These are phyloP conservation scores for Kazachstania taianensis DNA, from an alignment of 805 yeast genomes.

Conservation along the genomic window DNA sequence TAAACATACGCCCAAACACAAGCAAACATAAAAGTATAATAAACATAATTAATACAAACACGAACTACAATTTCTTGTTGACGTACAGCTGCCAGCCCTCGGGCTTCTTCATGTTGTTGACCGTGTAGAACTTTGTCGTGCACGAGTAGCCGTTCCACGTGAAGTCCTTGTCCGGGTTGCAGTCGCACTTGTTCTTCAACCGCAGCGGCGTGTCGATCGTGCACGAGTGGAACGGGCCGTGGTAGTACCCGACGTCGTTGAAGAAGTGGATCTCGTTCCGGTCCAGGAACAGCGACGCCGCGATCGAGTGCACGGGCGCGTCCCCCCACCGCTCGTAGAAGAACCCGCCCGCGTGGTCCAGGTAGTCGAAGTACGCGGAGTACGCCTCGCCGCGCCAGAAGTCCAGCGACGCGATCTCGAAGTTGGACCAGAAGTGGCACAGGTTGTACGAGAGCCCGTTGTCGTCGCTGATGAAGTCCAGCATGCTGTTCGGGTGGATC, in stretches of 20 bases:
- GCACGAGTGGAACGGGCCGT: slow-evolving; percentile 72
- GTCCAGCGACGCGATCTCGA: slow-evolving; percentile 66
- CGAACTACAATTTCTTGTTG: slow-evolving; percentile 3
- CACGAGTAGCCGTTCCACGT: slow-evolving; percentile 71
- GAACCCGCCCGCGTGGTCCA: slow-evolving; percentile 83
- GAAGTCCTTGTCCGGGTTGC: slow-evolving; percentile 61
- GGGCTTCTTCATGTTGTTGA: slow-evolving; percentile 32
- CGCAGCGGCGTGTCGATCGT: slow-evolving; percentile 59
- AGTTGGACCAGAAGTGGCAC: slow-evolving; percentile 89
- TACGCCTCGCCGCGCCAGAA: slow-evolving; percentile 73
- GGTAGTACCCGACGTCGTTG: slow-evolving; percentile 77
- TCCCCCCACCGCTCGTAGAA: slow-evolving; percentile 93
- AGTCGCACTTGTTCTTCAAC: slow-evolving; percentile 54
- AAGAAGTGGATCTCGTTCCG: slow-evolving; percentile 68
- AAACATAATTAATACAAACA: background rate
- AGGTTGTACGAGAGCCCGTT: slow-evolving; percentile 63
- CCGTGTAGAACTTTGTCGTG: slow-evolving; percentile 50
- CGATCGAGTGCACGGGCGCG: slow-evolving; percentile 86
- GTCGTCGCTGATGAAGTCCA: slow-evolving; percentile 64
- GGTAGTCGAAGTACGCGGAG: slow-evolving; percentile 53
- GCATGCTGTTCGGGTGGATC: slow-evolving; percentile 49
- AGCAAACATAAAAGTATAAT: background rate
- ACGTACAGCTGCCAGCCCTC: background rate
- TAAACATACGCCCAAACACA: background rate
- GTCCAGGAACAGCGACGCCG: slow-evolving; percentile 68